These are phyloP conservation scores for Sclerospora graminicola DNA, from an alignment of 352 stramenopile species.

Conservation along the genomic window DNA sequence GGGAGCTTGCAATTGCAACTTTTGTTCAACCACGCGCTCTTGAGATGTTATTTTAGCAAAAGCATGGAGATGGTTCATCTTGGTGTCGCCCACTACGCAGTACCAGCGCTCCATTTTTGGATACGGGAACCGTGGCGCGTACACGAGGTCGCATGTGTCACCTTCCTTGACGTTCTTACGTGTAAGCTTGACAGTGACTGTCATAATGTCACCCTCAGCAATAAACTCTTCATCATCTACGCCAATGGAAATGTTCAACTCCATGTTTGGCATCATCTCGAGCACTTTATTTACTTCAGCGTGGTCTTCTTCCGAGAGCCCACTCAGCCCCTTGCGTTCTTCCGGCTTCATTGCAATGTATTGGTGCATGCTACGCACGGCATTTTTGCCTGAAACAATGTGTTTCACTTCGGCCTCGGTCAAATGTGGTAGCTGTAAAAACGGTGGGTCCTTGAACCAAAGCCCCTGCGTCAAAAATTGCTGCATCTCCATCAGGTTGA, in stretches of 20 bases:
- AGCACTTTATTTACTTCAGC: slow-evolving; percentile 90
- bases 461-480: slow-evolving; percentile 96
- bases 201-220: slow-evolving; percentile 98
- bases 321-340: slow-evolving; percentile 89
- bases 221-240: slow-evolving; percentile 90
- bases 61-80: slow-evolving; percentile 92
- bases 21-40: slow-evolving; percentile 79
- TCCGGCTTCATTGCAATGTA: slow-evolving; percentile 89
- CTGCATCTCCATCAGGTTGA: slow-evolving; percentile 96
- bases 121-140: slow-evolving; percentile 94
- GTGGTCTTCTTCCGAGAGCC: slow-evolving; percentile 87
- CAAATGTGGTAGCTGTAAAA: slow-evolving; percentile 88
- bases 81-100: slow-evolving; percentile 90
- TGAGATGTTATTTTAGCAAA: slow-evolving; percentile 94
- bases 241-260: slow-evolving; percentile 87
- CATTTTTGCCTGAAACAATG: slow-evolving; percentile 87
- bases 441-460: slow-evolving; percentile 88
- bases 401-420: slow-evolving; percentile 87
- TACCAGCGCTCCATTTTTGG: slow-evolving; percentile 96
- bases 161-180: slow-evolving; percentile 94
- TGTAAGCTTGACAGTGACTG: slow-evolving; percentile 92
- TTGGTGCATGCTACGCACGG: slow-evolving; percentile 87
- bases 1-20: slow-evolving; percentile 96
- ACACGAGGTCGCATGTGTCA: slow-evolving; percentile 91
- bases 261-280: slow-evolving; percentile 92